Conservation (phyloP, 2,329 filamentous ascomycete genomes). For the Trichophaea hybrida region DNA sequence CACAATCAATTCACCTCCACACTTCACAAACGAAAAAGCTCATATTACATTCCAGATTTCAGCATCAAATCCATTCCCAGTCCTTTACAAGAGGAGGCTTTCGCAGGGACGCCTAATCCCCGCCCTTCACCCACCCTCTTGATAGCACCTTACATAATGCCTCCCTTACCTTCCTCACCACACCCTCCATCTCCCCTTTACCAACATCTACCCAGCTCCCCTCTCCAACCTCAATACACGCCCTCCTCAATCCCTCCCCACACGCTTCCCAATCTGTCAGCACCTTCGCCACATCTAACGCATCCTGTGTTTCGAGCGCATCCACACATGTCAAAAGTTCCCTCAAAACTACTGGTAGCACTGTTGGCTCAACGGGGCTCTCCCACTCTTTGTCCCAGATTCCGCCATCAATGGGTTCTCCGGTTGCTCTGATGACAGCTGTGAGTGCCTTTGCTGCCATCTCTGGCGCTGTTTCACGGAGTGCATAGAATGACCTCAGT, state of each 20-base stretch:
- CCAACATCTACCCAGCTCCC: constrained; percentile 1
- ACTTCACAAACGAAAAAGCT: too few relatives aligned
- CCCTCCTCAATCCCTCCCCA: neutral
- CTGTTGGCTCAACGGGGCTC: constrained; percentile 16
- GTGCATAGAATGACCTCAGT: constrained; percentile 16
- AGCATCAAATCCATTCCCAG: too few relatives aligned
- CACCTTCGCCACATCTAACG: constrained; percentile 18
- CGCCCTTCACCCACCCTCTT: constrained; percentile 14
- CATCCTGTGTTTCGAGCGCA: constrained; percentile 6
- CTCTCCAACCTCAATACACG: neutral
- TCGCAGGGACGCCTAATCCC: constrained; percentile 3
- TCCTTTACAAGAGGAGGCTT: too few relatives aligned
- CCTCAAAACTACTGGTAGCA: constrained; percentile 12
- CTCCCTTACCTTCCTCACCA: constrained; percentile 9
- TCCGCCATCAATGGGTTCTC: constrained; percentile 20
- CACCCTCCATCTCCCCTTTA: constrained; percentile 2
- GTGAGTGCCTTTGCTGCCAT: constrained; percentile 14
- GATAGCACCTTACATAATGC: constrained; percentile 15
- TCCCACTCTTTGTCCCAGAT: constrained; percentile 19
- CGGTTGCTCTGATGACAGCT: constrained; percentile 19
- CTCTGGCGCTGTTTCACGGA: constrained; percentile 5
- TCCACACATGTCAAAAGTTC: constrained; percentile 8
- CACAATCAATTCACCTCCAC: too few relatives aligned
- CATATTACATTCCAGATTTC: too few relatives aligned
- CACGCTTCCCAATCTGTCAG: constrained; percentile 16